Evolutionary conservation across 2,329 filamentous ascomycete species (phyloP), one percentile per base, ranked within the genome.

Genomic region (Colletotrichum neosansevieriae): DNA sequence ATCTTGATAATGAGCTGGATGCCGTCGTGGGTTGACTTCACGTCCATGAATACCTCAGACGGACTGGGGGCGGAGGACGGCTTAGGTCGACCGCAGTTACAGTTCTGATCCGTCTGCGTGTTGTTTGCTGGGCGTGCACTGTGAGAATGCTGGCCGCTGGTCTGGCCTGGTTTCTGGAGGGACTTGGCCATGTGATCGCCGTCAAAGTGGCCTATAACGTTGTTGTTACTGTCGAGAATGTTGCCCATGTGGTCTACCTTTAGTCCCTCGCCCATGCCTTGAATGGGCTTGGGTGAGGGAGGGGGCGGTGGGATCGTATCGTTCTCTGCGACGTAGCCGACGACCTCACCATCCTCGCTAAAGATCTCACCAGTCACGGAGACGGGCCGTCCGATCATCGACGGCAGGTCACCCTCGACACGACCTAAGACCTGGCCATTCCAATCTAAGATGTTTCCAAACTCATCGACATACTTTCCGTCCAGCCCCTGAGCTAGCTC

Each of bases 1-100:
- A 88, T 88, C 72, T 86, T 84, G 71, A 88, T 87, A 29, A 83
- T 86, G 60, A 88, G 75, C 75, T 88, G 86, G 72, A 88, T 87
- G 2, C 86, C 86, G 61, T 88, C 86, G 45, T 81, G 85, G 4
- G 86, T 88, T 38, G 85, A 87, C 75, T 86, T 86, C 66, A 88
- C 84, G 71, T 88, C 86, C 64, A 88, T 73, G 71, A 85, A 88
- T 32, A 88, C 83, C 73, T 88, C 86, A 2, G 85, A 85, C 3
- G 85, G 84, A 69, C 78, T 80, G 19, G 81, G 81, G 4, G 74
- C 75, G 15, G 76, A 75, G 3, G 77, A 76, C 63, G 79, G 77
- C 64, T 79, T 82, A 53, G 71, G 53, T 50, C 63, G 61, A 40
- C 59, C 44, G 29, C 69, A 62, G n/a, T 78, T 80, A 70, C 79